Evolutionary conservation across 78 protist species (phyloP).

Genomic region (Bigelowiella natans): DNA sequence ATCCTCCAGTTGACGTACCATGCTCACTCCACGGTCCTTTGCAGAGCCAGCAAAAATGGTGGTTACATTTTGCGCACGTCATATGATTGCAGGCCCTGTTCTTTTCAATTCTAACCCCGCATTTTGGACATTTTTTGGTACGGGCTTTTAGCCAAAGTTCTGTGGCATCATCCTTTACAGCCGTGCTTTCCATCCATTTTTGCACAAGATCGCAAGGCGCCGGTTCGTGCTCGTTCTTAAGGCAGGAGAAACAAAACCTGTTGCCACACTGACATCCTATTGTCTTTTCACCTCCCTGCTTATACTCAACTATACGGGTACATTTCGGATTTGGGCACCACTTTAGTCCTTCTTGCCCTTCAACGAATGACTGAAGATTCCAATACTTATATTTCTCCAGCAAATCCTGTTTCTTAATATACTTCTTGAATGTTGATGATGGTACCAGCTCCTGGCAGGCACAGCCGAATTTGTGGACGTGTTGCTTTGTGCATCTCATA

Average conservation of each 20-base stretch:
- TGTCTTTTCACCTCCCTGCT: neutral
- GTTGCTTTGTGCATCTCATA: neutral
- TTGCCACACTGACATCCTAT: constrained; percentile 8
- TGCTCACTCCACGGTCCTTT: constrained; percentile 17
- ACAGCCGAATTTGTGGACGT: neutral
- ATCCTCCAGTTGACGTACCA: constrained; percentile 4
- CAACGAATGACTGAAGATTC: neutral
- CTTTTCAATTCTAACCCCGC: constrained; percentile 13
- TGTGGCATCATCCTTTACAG: neutral
- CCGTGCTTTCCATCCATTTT: constrained; percentile 13
- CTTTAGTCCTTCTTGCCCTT: neutral
- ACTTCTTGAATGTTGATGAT: neutral
- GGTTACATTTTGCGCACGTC: constrained; percentile 3
- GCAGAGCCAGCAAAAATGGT: constrained; percentile 24
- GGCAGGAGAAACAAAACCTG: constrained; percentile 14
- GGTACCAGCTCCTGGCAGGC: neutral
- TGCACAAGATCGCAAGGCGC: constrained; percentile 13
- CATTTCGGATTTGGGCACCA: constrained; percentile 8
- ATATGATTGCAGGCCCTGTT: constrained; percentile 30
- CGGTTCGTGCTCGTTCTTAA: constrained; percentile 3
- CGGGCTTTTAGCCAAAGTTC: constrained; percentile 1
- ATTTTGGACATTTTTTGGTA: constrained; percentile 21
- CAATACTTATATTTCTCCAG: neutral
- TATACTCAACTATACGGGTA: neutral
- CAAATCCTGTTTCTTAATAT: neutral